Percentiles rank a stretch among this genome's conserved stretches.
These are phyloP conservation scores for Ogataea dorogensis DNA, from an alignment of 805 yeast genomes.

Conservation along the genomic window DNA sequence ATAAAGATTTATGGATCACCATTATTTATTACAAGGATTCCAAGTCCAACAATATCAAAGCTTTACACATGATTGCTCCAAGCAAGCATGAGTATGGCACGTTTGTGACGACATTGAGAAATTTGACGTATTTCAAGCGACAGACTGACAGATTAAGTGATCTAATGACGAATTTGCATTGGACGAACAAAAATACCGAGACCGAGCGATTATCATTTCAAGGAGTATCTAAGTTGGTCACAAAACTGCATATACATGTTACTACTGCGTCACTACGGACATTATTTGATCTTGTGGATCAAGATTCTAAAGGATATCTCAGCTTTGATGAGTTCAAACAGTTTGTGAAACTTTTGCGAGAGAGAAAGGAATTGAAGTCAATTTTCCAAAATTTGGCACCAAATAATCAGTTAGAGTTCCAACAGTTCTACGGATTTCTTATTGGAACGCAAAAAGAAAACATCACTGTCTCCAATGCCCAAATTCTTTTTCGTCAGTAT, in stretches of 20 bases:
- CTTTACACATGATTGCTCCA: constrained; percentile 73
- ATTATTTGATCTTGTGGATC: constrained; percentile 56
- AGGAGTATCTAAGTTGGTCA: constrained; percentile 65
- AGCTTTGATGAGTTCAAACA: constrained; percentile 71
- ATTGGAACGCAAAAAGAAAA: constrained; percentile 47
- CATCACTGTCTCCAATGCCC: constrained; percentile 24
- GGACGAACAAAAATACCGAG: constrained; percentile 46
- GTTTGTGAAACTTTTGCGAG: constrained; percentile 68
- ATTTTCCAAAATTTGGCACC: constrained; percentile 31
- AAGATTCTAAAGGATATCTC: constrained; percentile 47
- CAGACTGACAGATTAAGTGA: constrained; percentile 54
- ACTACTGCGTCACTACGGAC: constrained; percentile 47
- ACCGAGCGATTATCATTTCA: constrained; percentile 50
- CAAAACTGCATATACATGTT: constrained; percentile 69
- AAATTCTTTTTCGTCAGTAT: constrained; percentile 40
- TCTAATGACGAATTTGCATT: constrained; percentile 52
- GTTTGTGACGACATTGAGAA: constrained; percentile 53
- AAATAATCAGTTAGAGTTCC: constrained; percentile 24
- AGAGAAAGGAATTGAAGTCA: constrained; percentile 55
- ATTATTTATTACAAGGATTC: constrained; percentile 64
- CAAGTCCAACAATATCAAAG: constrained; percentile 63
- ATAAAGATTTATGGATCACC: constrained; percentile 72
- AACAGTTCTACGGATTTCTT: constrained; percentile 45
- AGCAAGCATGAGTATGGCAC: constrained; percentile 49
- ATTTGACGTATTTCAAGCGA: constrained; percentile 54